Base-by-base conservation (phyloP, 1,284 basidiomycete species). In the Schizophyllum amplum region DNA sequence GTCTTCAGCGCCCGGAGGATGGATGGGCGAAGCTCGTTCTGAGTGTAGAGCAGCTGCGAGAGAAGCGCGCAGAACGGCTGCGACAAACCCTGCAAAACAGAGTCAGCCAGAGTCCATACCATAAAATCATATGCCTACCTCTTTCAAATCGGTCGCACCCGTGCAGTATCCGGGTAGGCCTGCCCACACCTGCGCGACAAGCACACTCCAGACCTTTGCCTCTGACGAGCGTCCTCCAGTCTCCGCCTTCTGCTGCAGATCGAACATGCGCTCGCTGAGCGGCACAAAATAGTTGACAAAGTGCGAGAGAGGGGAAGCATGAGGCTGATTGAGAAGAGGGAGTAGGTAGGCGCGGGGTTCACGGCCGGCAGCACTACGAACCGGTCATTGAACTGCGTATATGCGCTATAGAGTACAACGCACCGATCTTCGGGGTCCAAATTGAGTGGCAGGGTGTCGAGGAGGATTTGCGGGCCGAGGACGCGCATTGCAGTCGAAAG, bases 251-350 rank as follows among this genome's bases (percentile, higher is more conserved):
- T 85, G 81, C 70, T 95, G 88, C 53, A 92, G 74, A 64, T 92
- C 84, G 67, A 98, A 99, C 80, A 99, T 87, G 47, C 86, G 81
- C 70, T 98, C 95, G 47, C 93, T 97, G 42, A 99, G 75, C 15
- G 97, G 94, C 6, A 99, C 90, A 63, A 99, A 96, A 70, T 92
- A 91, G 2, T 81, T 79, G 17, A 93, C 79, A 67, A 99, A 99
- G 73, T 96, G 95, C 0, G 73, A 72, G 48, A 99, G 78, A 1
- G 76, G 88, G 59, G 82, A 95, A 65, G 86, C 90, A 81, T 86
- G 94, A 66, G 79, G 82, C 26, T 90, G 82, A n/a, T 87, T 75
- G 57, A 99, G 85, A 56, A 98, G 78, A 3, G 97, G 96, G 5
- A 99, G 80, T 23, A 99, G 79, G 78, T 92, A 98, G 1, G 96